Percentiles rank a stretch among this genome's conserved stretches.
These are phyloP conservation scores for Cryptosporidium meleagridis DNA, from an alignment of 169 alveolate species.

Conservation along the genomic window DNA sequence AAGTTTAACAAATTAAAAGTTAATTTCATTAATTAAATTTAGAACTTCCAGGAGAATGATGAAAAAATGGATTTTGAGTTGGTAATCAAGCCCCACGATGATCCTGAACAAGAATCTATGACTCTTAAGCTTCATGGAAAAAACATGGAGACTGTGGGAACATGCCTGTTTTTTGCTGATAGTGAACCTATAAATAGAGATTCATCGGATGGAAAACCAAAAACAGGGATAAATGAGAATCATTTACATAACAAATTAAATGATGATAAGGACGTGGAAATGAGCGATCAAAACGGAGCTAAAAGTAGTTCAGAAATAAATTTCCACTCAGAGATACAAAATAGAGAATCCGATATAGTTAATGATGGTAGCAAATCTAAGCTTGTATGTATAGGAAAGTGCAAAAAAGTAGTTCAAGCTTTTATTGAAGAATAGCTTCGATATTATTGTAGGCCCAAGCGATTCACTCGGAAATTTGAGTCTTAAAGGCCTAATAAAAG, in stretches of 20 bases:
- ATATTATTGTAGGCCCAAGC: neutral
- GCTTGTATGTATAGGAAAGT: constrained; percentile 29
- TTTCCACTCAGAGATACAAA: neutral
- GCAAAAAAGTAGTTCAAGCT: constrained; percentile 59
- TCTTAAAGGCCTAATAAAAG: neutral
- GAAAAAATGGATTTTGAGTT: constrained; percentile 7
- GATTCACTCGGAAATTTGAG: neutral
- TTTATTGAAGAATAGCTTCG: constrained; percentile 8
- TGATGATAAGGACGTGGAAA: neutral
- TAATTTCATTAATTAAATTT: neutral
- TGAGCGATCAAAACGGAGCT: neutral
- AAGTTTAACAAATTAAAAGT: neutral
- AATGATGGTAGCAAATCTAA: neutral
- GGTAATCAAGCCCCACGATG: neutral
- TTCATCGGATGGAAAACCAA: neutral
- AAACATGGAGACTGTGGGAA: constrained; percentile 43
- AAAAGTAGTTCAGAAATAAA: neutral
- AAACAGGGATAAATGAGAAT: neutral
- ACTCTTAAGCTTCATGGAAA: constrained; percentile 37
- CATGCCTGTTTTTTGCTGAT: constrained; percentile 45
- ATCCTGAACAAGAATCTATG: constrained; percentile 16
- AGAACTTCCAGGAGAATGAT: constrained; percentile 12
- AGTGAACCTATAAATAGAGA: neutral
- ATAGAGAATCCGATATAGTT: neutral
- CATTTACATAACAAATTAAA: neutral